Base-by-base conservation (phyloP, 805 yeast species). In the Candida coquimbonensis region DNA sequence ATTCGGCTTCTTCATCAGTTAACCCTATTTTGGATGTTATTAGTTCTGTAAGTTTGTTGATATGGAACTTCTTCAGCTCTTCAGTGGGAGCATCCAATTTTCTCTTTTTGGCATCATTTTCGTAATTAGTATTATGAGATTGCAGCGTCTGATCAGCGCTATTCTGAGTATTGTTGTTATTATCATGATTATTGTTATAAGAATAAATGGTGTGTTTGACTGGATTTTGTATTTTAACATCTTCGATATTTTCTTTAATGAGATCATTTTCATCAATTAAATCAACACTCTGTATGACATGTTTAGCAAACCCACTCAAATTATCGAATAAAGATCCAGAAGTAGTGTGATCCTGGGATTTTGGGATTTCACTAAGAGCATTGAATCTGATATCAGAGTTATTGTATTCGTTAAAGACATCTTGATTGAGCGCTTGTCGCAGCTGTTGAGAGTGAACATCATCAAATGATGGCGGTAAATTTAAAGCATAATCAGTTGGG, bases 1-100 rank as follows among this genome's bases (percentile, higher is more conserved):
- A 53, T 32, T 57, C 61, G 2, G 53, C 46, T 16, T 55, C 56
- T 27, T 61, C 61, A 40, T 67, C 66, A 9, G 50, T 49, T 14
- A 64, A 34, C 0, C 54, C 53, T 19, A 59, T 49, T 32, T 43
- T 42, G 9, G 41, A 36, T 2, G 36, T n/a, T 1, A 60, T 35
- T 9, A 55, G 17, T 0, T 41, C 43, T 3, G 16, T 29, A 31
- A 59, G 42, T 17, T 37, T 41, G 3, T 42, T 21, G 9, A 48
- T 14, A 0, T 57, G 41, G 2, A 51, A 12, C 13, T 19, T 46
- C 35, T 59, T 53, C 16, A 56, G 21, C 33, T 54, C 51, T 7
- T 49, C 25, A 3, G 49, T 35, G 1, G 50, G 39, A 16, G 48
- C 38, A 21, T 50, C 55, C 1, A 53, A 42, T 40, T 50, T 57